Conservation (phyloP, 2,329 filamentous ascomycete genomes). For the Trichoderma sp. region DNA sequence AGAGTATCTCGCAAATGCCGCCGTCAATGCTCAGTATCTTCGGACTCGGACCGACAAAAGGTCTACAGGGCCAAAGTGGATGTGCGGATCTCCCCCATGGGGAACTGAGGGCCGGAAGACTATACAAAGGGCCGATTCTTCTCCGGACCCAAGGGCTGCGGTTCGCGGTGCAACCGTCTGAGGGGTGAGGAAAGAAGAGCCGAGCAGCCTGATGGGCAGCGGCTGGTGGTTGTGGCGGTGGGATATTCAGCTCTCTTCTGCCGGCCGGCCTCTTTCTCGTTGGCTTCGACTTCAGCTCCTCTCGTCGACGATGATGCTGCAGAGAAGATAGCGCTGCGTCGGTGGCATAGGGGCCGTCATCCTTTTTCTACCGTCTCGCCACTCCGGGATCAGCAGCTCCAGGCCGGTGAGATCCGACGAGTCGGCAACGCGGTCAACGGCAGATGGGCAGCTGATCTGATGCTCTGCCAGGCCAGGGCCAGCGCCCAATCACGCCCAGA, state of each 20-base stretch:
- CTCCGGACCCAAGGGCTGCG: slow-evolving; percentile 24
- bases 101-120: slow-evolving; percentile 19
- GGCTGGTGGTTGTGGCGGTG: background rate
- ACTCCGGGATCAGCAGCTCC: slow-evolving; percentile 16
- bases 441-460: slow-evolving; percentile 22
- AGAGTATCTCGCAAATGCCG: background rate
- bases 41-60: slow-evolving; percentile 22
- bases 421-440: slow-evolving; percentile 4
- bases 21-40: background rate
- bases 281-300: background rate
- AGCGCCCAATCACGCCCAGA: slow-evolving; percentile 15
- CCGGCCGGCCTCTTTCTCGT: background rate
- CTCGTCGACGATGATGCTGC: background rate
- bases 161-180: background rate
- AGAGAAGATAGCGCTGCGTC: background rate
- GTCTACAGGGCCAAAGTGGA: slow-evolving; percentile 22
- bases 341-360: background rate
- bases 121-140: slow-evolving; percentile 27
- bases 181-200: slow-evolving; percentile 1
- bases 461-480: slow-evolving; percentile 6
- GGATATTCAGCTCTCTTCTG: background rate
- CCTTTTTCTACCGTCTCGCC: slow-evolving; percentile 8
- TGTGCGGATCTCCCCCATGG: slow-evolving; percentile 21
- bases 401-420: slow-evolving; percentile 22
- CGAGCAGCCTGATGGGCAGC: background rate